A percentile compares a stretch with the other conserved stretches of the same genome.
Evolutionary conservation across 108 stramenopile genomes (phyloP).

Genomic region (Stephanodiscus minutulus): DNA sequence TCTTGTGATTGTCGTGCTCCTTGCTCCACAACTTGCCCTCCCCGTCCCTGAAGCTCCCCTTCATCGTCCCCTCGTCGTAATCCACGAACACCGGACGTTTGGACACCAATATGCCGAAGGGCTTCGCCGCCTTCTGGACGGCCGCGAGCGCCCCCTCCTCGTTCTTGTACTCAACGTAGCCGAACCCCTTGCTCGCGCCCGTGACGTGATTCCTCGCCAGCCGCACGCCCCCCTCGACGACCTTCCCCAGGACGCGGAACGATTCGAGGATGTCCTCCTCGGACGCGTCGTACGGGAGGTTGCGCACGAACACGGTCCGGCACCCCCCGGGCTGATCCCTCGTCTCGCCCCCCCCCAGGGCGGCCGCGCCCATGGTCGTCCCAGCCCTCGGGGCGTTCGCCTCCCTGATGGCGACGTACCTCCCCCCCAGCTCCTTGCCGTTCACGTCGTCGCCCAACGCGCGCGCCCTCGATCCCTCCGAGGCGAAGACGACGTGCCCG

Average conservation of each 20-base stretch:
- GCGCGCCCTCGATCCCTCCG: conserved; percentile 43
- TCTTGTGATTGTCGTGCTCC: conserved; percentile 23
- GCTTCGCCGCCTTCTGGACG: conserved; percentile 63
- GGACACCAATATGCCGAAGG: conserved; percentile 46
- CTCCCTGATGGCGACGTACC: conserved; percentile 80
- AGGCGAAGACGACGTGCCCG: conserved; percentile 90
- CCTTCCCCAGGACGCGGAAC: conserved; percentile 59
- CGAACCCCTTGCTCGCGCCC: conserved; percentile 78
- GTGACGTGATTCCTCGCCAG: conserved; percentile 66
- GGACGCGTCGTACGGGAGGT: conserved; percentile 87
- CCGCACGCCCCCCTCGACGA: conserved; percentile 72
- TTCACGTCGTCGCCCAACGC: conserved; percentile 64
- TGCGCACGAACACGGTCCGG: conserved; percentile 84
- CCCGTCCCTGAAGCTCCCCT: conserved; percentile 63
- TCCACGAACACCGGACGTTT: conserved; percentile 69
- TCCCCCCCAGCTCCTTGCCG: conserved; percentile 72
- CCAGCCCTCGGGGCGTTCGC: conserved; percentile 63
- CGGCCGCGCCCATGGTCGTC: conserved; percentile 28
- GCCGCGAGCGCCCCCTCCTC: conserved; percentile 56
- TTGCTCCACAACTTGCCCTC: conserved; percentile 74
- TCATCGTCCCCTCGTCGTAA: conserved; percentile 81
- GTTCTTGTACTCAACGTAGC: conserved; percentile 76
- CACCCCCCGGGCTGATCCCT: conserved; percentile 65
- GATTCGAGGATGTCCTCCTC: conserved; percentile 78
- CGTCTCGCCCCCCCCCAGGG: conserved; percentile 13